Conservation (phyloP, 306 rosid genomes). For the Ochetophila trinervis region DNA sequence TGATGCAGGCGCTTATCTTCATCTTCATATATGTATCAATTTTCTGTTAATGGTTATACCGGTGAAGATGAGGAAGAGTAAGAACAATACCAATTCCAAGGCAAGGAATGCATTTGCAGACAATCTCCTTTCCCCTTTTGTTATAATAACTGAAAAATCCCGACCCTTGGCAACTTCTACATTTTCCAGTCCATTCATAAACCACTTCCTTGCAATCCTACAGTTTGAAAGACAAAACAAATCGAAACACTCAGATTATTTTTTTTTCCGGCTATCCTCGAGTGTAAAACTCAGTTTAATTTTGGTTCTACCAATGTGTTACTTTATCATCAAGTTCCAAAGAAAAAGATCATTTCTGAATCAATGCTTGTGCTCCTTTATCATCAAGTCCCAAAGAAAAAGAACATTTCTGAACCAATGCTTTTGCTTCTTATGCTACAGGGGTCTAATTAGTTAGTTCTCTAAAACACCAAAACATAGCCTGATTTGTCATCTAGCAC, state of each 20-base stretch:
- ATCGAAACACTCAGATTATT: neutral
- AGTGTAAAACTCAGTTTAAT: neutral
- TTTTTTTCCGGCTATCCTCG: no score
- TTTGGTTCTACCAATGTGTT: neutral
- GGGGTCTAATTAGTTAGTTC: neutral
- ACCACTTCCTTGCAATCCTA: constrained; percentile 96
- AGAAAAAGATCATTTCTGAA: no score
- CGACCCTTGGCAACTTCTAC: constrained; percentile 93
- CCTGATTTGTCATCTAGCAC: neutral
- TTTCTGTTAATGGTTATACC: no score
- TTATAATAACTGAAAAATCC: constrained; percentile 73
- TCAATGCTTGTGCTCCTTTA: neutral
- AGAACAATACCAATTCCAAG: constrained; percentile 80
- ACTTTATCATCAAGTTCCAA: no score
- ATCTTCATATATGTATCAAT: neutral
- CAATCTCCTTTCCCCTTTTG: constrained; percentile 64
- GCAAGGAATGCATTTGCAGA: constrained; percentile 97
- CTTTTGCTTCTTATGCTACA: neutral
- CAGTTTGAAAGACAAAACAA: constrained; percentile 18
- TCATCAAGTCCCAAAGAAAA: no score
- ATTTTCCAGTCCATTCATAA: constrained; percentile 96
- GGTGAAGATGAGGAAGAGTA: constrained; percentile 9
- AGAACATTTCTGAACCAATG: no score
- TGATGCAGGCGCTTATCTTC: constrained; percentile 1
- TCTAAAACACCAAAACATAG: neutral